Percentiles rank a stretch among this genome's conserved stretches.
phyloP scores from a whole-genome alignment of 2,329 filamentous ascomycete species.

The Dactylonectria macrodidyma region DNA sequence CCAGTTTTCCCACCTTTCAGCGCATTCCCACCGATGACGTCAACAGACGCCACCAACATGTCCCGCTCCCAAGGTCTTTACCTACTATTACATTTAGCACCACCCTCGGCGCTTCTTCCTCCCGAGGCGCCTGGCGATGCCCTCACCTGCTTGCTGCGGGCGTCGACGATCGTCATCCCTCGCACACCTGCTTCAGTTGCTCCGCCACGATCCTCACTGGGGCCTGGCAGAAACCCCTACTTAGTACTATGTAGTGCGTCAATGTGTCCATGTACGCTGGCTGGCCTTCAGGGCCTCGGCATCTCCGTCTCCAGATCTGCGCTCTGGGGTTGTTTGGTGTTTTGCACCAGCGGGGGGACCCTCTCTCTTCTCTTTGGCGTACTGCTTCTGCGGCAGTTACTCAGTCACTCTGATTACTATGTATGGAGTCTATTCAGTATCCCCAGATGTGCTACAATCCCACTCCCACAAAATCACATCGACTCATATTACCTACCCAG shows the following conservation, averaged over 20 bases:
- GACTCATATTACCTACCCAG: neutral
- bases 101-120: slow-evolving; percentile 14
- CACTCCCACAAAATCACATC: neutral
- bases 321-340: slow-evolving; percentile 10
- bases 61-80: neutral
- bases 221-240: neutral
- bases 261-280: neutral
- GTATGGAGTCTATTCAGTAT: too few species aligned
- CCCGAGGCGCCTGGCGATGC: slow-evolving; percentile 29
- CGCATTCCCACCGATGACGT: slow-evolving; percentile 27
- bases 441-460: neutral
- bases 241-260: neutral
- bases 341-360: neutral
- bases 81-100: too few species aligned
- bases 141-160: slow-evolving; percentile 23
- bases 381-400: neutral
- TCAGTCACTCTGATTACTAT: neutral
- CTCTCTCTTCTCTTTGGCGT: neutral
- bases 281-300: slow-evolving; percentile 9
- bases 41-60: slow-evolving; percentile 21
- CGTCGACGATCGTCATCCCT: slow-evolving; percentile 24
- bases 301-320: slow-evolving; percentile 27
- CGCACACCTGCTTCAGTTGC: neutral
- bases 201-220: slow-evolving; percentile 15
- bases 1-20: neutral